Percentiles rank a stretch among this genome's conserved stretches.
These are phyloP conservation scores for Podospora anserina DNA, from an alignment of 495 filamentous ascomycete species.

Conservation along the genomic window DNA sequence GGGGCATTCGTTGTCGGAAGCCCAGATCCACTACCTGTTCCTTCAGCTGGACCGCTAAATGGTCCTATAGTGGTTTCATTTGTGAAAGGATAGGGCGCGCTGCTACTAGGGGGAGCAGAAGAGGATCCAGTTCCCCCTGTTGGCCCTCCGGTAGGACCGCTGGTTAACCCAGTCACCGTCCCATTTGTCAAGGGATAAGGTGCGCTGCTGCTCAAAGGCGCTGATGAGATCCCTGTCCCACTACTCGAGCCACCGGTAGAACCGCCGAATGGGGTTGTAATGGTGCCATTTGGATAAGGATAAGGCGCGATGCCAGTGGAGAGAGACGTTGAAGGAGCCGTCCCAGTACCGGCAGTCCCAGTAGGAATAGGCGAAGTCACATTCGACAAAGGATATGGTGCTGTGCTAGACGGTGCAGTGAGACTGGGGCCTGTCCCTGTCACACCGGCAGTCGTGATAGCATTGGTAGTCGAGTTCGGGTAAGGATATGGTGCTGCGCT, in stretches of 20 bases:
- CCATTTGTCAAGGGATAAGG: background rate
- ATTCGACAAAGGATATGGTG: background rate
- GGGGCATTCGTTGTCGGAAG: background rate
- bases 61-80: no score
- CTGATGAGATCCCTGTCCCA: background rate
- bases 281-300: background rate
- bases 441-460: background rate
- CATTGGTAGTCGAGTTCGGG: constrained; percentile 13
- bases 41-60: no score
- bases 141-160: background rate
- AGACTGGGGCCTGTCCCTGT: background rate
- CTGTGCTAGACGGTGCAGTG: background rate
- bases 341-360: background rate
- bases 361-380: background rate
- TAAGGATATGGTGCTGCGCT: background rate
- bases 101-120: no score
- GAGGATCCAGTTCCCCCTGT: background rate
- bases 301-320: background rate
- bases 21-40: no score
- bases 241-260: background rate
- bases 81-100: no score
- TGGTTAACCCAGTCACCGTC: background rate
- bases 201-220: background rate
- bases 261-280: background rate
- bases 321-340: background rate